Evolutionary conservation across 1,139 yeast species (phyloP), one percentile per base, ranked within the genome.

Genomic region (Arxiozyma bovina): DNA sequence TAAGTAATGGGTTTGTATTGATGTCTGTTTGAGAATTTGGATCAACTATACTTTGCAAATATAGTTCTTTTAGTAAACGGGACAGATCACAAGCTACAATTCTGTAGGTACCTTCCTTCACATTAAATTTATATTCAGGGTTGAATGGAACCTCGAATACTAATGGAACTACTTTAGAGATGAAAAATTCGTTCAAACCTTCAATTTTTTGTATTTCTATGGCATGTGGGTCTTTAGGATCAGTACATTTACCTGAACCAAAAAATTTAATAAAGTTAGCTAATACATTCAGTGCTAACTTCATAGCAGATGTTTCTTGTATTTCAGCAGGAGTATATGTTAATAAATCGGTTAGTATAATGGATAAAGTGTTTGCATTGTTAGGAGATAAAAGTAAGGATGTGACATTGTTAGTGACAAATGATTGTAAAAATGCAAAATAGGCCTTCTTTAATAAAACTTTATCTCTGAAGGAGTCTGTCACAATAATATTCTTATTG

Each of bases 121-220:
- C 73, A 63, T 85, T 81, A 61, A 84, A 83, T 42, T 79, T 78
- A 52, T 67, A 67, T 48, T 74, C 78, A 50, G 83, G 81, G 62
- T 85, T 84, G 64, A 88, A 84, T 12, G 96, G 90, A 52, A 90
- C 74, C 66, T 88, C 95, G 73, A 90, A 87, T 50, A 84, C 77
- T 54, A 88, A 72, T 53, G 85, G 81, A 9, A 90, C 79, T 44
- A 82, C 77, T 60, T 84, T 85, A 53, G 83, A 82, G 70, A 87
- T 80, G 56, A 91, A 77, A 65, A 79, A 83, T 54, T 79, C 81
- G 54, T 83, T 86, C 53, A 87, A 79, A 1, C 94, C 91, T 41
- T 84, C 88, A n/a, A 86, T 74, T 21, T 79, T 74, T 40, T 79
- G 74, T 50, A 79, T 68, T 8, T 79, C 80, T 45, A 77, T 75